phyloP scores from a whole-genome alignment of 768 basidiomycete species.

The Leccinellum rugosiceps region DNA sequence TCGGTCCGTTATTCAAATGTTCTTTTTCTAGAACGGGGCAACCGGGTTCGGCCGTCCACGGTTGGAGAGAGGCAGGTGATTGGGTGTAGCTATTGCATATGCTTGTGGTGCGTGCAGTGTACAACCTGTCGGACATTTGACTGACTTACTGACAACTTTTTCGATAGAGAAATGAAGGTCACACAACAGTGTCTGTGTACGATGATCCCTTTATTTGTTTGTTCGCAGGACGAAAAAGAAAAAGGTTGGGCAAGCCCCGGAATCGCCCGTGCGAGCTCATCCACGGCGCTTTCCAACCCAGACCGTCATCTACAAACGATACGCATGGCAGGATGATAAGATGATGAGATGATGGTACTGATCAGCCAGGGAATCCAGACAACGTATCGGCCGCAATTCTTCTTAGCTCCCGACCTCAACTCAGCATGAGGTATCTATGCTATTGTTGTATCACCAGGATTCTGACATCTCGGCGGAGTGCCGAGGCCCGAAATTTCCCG shows the following conservation, averaged over 20 bases:
- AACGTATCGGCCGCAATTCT: neutral
- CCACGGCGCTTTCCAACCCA: neutral
- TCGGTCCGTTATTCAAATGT: neutral
- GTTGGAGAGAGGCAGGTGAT: neutral
- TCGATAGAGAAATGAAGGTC: neutral
- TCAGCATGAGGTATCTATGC: neutral
- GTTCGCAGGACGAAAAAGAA: neutral
- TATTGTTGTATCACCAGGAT: neutral
- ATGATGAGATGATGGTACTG: neutral
- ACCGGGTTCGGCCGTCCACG: neutral
- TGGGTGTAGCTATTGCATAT: neutral
- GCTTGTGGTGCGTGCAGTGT: neutral
- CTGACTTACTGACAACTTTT: neutral
- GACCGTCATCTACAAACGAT: neutral
- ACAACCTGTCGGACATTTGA: neutral
- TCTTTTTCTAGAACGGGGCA: neutral
- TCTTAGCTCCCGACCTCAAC: neutral
- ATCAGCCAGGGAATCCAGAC: neutral
- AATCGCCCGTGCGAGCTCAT: neutral
- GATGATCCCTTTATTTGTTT: neutral
- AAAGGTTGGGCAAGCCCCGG: neutral
- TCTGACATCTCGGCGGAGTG: neutral
- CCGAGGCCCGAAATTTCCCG: neutral
- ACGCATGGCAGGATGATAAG: conserved; percentile 3
- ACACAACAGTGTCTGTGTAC: neutral